These are phyloP conservation scores for Phanerochaete sordida DNA, from an alignment of 768 basidiomycete genomes.

Conservation along the genomic window DNA sequence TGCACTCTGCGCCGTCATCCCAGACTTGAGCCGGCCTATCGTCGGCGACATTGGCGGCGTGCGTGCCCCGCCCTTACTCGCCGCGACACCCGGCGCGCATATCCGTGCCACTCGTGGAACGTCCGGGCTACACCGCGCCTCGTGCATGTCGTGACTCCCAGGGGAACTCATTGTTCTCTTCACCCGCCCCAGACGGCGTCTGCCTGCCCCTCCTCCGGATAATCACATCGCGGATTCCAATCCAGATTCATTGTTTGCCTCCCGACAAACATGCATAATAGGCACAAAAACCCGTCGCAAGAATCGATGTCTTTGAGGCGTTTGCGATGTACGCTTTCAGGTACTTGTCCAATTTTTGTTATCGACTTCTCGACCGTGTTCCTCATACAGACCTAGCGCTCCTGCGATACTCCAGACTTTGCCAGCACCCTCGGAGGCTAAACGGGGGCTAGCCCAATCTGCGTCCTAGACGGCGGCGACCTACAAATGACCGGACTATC, in stretches of 20 bases:
- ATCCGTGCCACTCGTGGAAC: neutral
- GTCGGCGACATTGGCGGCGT: too few relatives aligned
- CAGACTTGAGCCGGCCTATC: too few relatives aligned
- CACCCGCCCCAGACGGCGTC: neutral
- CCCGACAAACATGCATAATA: too few relatives aligned
- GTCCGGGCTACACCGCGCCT: neutral
- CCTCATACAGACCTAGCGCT: too few relatives aligned
- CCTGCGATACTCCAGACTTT: too few relatives aligned
- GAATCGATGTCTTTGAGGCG: neutral
- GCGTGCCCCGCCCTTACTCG: too few relatives aligned
- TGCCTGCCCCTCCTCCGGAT: neutral
- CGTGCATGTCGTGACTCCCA: neutral
- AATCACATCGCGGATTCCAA: neutral
- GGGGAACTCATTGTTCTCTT: neutral
- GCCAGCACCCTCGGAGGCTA: neutral
- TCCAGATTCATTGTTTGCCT: neutral
- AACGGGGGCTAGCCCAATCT: neutral
- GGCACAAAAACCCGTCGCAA: neutral
- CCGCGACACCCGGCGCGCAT: too few relatives aligned
- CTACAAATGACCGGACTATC: neutral
- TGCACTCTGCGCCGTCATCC: too few relatives aligned
- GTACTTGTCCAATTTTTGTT: too few relatives aligned
- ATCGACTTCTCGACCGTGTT: too few relatives aligned
- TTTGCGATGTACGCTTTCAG: too few relatives aligned
- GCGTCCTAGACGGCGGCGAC: neutral